Evolutionary conservation across 345 rosid genomes (phyloP).

Genomic region (Turnera subulata): DNA sequence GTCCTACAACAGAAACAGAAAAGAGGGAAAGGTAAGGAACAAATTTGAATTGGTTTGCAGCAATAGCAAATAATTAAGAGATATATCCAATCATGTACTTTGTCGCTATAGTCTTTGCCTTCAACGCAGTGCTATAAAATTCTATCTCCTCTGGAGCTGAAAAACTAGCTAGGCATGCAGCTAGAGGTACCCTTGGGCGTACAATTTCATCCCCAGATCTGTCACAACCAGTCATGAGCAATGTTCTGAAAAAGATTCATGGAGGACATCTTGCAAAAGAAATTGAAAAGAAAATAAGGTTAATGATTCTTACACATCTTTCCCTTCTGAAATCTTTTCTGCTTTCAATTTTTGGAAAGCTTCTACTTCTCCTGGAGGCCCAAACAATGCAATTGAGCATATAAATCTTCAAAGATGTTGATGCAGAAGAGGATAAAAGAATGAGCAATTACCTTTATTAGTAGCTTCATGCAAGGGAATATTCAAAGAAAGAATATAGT

Average conservation of each 20-base stretch:
- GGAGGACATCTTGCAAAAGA: conserved; percentile 18
- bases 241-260: too few relatives aligned
- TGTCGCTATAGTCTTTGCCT: conserved; percentile 76
- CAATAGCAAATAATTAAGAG: background rate
- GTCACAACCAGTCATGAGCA: conserved; percentile 29
- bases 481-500: conserved; percentile 85
- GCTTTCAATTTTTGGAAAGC: conserved; percentile 64
- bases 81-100: conserved; percentile 44
- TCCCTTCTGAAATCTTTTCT: conserved; percentile 61
- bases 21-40: background rate
- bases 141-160: conserved; percentile 82
- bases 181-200: conserved; percentile 94
- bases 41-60: background rate
- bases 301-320: conserved; percentile 57
- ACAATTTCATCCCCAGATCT: conserved; percentile 73
- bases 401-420: conserved; percentile 1
- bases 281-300: conserved; percentile 10
- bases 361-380: conserved; percentile 65
- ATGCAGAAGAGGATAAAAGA: conserved; percentile 10
- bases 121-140: conserved; percentile 88
- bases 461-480: conserved; percentile 88
- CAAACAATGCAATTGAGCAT: conserved; percentile 19
- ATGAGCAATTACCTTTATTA: conserved; percentile 55
- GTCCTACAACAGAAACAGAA: conserved; percentile 44
- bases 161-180: conserved; percentile 86